Evolutionary conservation across 768 basidiomycete species (phyloP).

Genomic region (Tremella yokohamensis): DNA sequence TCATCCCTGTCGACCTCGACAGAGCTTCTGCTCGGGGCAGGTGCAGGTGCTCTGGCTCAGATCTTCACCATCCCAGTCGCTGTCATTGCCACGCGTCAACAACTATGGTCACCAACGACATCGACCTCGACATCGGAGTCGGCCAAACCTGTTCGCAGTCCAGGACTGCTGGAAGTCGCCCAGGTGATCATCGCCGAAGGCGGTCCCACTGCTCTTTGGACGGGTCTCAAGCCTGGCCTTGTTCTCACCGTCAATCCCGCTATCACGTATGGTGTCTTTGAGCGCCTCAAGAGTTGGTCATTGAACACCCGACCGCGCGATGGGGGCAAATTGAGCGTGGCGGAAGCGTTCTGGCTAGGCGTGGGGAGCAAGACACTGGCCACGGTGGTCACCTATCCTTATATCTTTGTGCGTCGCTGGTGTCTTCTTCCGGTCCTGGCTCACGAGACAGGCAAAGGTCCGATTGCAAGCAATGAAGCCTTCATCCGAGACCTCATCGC

Average conservation of each 20-base stretch:
- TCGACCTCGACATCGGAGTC: not conserved
- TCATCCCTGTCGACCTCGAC: slow-evolving; percentile 40
- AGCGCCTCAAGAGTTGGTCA: slow-evolving; percentile 76
- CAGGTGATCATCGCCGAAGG: slow-evolving; percentile 69
- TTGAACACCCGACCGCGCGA: slow-evolving; percentile 51
- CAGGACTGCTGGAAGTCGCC: slow-evolving; percentile 72
- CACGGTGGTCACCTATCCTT: slow-evolving; percentile 65
- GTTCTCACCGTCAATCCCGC: slow-evolving; percentile 97
- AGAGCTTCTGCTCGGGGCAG: slow-evolving; percentile 82
- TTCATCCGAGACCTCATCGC: slow-evolving; percentile 54
- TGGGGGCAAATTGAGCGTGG: slow-evolving; percentile 66
- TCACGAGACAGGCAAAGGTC: slow-evolving; percentile 62
- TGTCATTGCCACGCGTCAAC: slow-evolving; percentile 96
- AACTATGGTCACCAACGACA: slow-evolving; percentile 61
- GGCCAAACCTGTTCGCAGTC: slow-evolving; percentile 44
- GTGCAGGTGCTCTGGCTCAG: slow-evolving; percentile 90
- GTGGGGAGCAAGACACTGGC: slow-evolving; percentile 92
- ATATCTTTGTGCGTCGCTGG: slow-evolving; percentile 47
- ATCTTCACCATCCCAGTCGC: slow-evolving; percentile 97
- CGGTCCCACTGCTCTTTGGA: slow-evolving; percentile 70
- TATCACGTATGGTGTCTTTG: slow-evolving; percentile 93
- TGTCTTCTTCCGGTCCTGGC: not conserved
- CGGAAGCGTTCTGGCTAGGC: slow-evolving; percentile 77
- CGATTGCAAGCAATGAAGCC: slow-evolving; percentile 74
- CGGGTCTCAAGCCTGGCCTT: slow-evolving; percentile 83